These are phyloP conservation scores for Cyclotella kingstonii DNA, from an alignment of 108 stramenopile genomes.

Conservation along the genomic window DNA sequence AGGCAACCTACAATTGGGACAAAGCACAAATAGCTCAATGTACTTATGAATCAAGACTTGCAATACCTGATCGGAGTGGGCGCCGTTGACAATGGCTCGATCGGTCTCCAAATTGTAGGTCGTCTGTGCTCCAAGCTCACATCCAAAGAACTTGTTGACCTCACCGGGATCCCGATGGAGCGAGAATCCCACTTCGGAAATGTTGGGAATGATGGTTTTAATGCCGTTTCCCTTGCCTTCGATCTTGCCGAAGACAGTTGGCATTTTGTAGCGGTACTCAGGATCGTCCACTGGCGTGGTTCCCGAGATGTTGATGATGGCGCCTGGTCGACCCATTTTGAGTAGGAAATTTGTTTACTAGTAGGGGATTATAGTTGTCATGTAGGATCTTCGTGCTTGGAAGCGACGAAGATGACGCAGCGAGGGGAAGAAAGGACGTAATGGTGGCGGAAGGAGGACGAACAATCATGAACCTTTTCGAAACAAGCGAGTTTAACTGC, in stretches of 20 bases:
- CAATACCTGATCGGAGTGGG: constrained; percentile 86
- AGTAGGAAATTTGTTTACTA: constrained; percentile 12
- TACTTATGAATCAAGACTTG: constrained; percentile 92
- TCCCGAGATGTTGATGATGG: constrained; percentile 89
- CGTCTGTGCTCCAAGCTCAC: constrained; percentile 97
- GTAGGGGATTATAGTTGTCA: constrained; percentile 18
- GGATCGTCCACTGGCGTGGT: constrained; percentile 86
- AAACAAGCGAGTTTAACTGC: no score
- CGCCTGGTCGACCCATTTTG: constrained; percentile 77
- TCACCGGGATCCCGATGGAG: constrained; percentile 91
- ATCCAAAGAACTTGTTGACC: constrained; percentile 98
- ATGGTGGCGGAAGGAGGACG: constrained; percentile 1
- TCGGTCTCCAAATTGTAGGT: constrained; percentile 91
- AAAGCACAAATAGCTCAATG: constrained; percentile 96
- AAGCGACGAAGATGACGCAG: constrained; percentile 18
- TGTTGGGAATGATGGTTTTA: constrained; percentile 97
- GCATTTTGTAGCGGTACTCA: constrained; percentile 98
- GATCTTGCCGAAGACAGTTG: constrained; percentile 92
- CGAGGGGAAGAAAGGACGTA: neutral
- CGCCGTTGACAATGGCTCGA: constrained; percentile 97
- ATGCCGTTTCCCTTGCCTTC: constrained; percentile 99
- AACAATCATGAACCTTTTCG: constrained; percentile 11
- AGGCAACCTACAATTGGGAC: constrained; percentile 93
- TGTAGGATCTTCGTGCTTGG: constrained; percentile 27
- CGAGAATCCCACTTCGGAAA: constrained; percentile 78